Conservation (phyloP, 2,329 filamentous ascomycete genomes). For the Parasarocladium wereldwijsianum region DNA sequence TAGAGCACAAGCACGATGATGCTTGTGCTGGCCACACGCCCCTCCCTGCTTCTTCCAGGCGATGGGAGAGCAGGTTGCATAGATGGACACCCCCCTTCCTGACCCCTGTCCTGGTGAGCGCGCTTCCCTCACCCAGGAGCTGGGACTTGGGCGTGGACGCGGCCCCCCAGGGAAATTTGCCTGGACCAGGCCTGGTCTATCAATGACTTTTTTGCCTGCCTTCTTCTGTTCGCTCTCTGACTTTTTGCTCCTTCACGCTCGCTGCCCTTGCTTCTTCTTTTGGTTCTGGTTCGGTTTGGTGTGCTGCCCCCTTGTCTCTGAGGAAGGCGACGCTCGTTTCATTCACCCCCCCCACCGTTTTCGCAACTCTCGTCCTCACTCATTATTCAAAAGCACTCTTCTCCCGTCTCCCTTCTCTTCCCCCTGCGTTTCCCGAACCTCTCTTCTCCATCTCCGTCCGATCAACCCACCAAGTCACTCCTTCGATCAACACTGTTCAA, state of each 20-base stretch:
- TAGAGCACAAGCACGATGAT: too few species aligned
- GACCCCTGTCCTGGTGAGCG: slow-evolving; percentile 3
- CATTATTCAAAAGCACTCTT: slow-evolving; percentile 12
- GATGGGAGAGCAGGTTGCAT: too few species aligned
- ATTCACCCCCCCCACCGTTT: slow-evolving; percentile 4
- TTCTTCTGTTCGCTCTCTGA: slow-evolving; percentile 2
- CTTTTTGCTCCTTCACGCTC: slow-evolving; percentile 1
- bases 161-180: slow-evolving; percentile 4
- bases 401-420: slow-evolving; percentile 8
- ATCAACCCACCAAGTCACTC: slow-evolving; percentile 3
- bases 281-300: not conserved
- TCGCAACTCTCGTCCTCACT: slow-evolving; percentile 2
- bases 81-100: not conserved
- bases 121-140: slow-evolving; percentile 1
- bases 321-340: slow-evolving; percentile 2
- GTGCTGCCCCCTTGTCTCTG: slow-evolving; percentile 3
- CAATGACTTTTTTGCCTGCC: too few species aligned
- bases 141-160: slow-evolving; percentile 2
- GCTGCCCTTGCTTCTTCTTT: slow-evolving; percentile 4
- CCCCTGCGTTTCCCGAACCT: slow-evolving; percentile 7
- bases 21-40: too few species aligned
- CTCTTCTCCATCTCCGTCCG: slow-evolving; percentile 5
- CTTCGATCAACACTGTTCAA: slow-evolving; percentile 2
- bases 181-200: too few species aligned
- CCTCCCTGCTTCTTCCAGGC: too few species aligned